Evolutionary conservation across 1,139 yeast genomes (phyloP).

Genomic region (Zhuliangozyma parablackwelliae): DNA sequence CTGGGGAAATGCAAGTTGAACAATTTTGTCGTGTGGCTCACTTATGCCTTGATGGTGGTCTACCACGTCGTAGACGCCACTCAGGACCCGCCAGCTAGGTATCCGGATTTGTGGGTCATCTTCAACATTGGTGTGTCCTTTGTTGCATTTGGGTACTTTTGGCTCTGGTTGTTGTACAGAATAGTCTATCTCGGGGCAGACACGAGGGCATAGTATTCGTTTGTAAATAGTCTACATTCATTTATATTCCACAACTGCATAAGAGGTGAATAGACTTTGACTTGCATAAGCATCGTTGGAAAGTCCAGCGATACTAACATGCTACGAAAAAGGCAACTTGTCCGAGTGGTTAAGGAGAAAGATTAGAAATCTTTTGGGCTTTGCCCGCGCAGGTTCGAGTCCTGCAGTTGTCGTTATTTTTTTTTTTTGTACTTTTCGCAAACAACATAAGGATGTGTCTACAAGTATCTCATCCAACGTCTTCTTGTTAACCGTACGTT

Average conservation of each 20-base stretch:
- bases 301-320: too few species aligned
- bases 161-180: conserved; percentile 70
- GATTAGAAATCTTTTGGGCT: conserved; percentile 57
- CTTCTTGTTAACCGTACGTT: too few species aligned
- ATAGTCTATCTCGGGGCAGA: conserved; percentile 10
- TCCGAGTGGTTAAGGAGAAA: conserved; percentile 58
- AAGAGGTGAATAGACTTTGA: too few species aligned
- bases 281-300: too few species aligned
- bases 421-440: conserved; percentile 7
- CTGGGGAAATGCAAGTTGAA: conserved; percentile 30
- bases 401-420: conserved; percentile 51
- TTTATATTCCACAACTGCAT: too few species aligned
- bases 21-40: conserved; percentile 50
- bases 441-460: too few species aligned
- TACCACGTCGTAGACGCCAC: conserved; percentile 54
- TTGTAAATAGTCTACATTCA: too few species aligned
- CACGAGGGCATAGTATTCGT: too few species aligned
- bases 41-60: conserved; percentile 52
- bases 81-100: conserved; percentile 49
- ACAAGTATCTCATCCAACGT: too few species aligned
- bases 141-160: conserved; percentile 69
- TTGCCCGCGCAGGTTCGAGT: conserved; percentile 59
- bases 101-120: conserved; percentile 86
- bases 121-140: conserved; percentile 71
- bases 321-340: conserved; percentile 36